phyloP scores from a whole-genome alignment of 75 land plant genomes.

The Pseudotsuga menziesii region DNA sequence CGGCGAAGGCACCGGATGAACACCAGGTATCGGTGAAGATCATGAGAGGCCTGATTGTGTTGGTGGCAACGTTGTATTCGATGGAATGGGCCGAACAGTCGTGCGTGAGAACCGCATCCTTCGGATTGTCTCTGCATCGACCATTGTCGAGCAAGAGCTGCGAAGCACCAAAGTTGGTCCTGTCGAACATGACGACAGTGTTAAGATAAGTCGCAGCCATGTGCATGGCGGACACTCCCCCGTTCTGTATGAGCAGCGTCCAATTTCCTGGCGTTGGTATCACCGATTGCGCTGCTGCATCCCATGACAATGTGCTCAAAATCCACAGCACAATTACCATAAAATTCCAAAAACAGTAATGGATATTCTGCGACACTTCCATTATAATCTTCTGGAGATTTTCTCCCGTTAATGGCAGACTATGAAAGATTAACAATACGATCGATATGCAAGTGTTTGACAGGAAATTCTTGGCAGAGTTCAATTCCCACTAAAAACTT shows the following conservation, averaged over 20 bases:
- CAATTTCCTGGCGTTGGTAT: constrained; percentile 13
- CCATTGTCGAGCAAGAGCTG: constrained; percentile 13
- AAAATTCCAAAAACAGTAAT: too few relatives aligned
- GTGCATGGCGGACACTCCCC: constrained; percentile 79
- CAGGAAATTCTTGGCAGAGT: too few relatives aligned
- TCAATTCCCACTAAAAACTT: too few relatives aligned
- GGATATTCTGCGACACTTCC: too few relatives aligned
- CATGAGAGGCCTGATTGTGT: constrained; percentile 20
- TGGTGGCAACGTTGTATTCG: neutral
- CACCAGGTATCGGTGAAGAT: constrained; percentile 38
- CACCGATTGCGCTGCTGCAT: neutral
- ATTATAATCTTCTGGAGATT: too few relatives aligned
- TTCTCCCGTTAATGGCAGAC: too few relatives aligned
- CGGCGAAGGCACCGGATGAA: constrained; percentile 30
- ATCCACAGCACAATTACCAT: neutral
- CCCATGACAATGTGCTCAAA: neutral
- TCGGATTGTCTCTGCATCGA: neutral
- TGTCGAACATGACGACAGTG: constrained; percentile 42
- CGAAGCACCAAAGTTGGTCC: constrained; percentile 48
- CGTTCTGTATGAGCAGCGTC: constrained; percentile 42
- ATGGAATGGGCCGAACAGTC: constrained; percentile 26
- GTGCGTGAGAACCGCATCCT: constrained; percentile 20
- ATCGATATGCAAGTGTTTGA: too few relatives aligned
- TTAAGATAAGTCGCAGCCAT: constrained; percentile 43
- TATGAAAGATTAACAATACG: too few relatives aligned